phyloP scores from a whole-genome alignment of 495 filamentous ascomycete species.

The Aspergillus saccharolyticus region DNA sequence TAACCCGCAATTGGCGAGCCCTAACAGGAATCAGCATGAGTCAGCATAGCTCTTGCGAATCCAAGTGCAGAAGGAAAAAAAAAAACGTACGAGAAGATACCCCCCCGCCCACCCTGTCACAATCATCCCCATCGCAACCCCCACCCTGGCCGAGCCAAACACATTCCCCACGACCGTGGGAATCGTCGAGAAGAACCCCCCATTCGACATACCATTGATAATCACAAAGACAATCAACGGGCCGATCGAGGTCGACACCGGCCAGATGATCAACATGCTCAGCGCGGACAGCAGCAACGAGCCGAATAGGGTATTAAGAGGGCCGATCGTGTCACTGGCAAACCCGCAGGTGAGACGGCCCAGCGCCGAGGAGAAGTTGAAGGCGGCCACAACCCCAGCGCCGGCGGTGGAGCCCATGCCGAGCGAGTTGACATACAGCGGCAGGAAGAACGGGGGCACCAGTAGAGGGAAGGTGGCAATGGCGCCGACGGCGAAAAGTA shows the following conservation, averaged over 20 bases:
- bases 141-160: conserved; percentile 49
- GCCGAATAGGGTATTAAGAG: conserved; percentile 47
- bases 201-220: conserved; percentile 53
- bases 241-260: conserved; percentile 46
- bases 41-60: conserved; percentile 9
- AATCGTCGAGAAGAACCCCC: conserved; percentile 55
- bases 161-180: conserved; percentile 56
- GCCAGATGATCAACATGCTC: conserved; percentile 55
- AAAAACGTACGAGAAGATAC: conserved; percentile 47
- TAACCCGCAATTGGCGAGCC: conserved; percentile 57
- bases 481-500: conserved; percentile 49
- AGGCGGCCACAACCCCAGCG: conserved; percentile 51
- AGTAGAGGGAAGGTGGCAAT: conserved; percentile 59
- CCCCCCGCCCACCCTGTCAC: conserved; percentile 56
- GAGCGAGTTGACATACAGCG: conserved; percentile 42
- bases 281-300: conserved; percentile 44
- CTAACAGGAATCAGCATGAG: conserved; percentile 24
- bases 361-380: conserved; percentile 50
- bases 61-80: not conserved
- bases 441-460: conserved; percentile 57
- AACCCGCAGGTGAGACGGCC: conserved; percentile 49
- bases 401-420: conserved; percentile 45
- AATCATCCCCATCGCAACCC: conserved; percentile 57
- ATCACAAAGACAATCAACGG: conserved; percentile 49
- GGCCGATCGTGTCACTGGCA: conserved; percentile 46